Evolutionary conservation across 2,329 filamentous ascomycete species (phyloP).

Genomic region (Botrytis hyacinthi): DNA sequence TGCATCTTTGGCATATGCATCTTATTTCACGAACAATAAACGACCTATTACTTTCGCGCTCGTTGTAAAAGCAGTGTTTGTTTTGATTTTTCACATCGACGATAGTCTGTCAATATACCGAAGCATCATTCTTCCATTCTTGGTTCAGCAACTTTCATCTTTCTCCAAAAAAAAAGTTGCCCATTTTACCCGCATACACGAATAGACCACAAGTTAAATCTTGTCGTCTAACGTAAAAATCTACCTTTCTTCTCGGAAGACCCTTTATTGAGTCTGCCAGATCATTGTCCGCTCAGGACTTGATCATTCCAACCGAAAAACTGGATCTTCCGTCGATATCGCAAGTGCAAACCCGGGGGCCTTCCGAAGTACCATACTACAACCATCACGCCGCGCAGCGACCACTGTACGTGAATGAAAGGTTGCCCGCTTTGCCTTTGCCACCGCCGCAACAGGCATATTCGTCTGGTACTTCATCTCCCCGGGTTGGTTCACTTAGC

Average conservation of each 20-base stretch:
- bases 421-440: conserved; percentile 68
- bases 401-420: conserved; percentile 68
- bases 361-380: conserved; percentile 68
- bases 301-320: conserved; percentile 66
- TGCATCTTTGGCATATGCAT: conserved; percentile 32
- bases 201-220: conserved; percentile 18
- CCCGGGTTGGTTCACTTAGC: conserved; percentile 67
- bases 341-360: conserved; percentile 77
- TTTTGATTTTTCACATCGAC: conserved; percentile 20
- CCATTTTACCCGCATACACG: background rate
- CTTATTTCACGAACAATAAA: conserved; percentile 34
- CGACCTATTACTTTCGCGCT: conserved; percentile 30
- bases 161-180: conserved; percentile 2
- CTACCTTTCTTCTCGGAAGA: conserved; percentile 21
- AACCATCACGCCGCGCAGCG: conserved; percentile 63
- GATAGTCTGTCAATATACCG: conserved; percentile 23
- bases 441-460: conserved; percentile 62
- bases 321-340: conserved; percentile 91
- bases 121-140: conserved; percentile 22
- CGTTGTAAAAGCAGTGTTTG: conserved; percentile 30
- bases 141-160: conserved; percentile 12
- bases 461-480: conserved; percentile 70
- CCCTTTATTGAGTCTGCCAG: conserved; percentile 32
- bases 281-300: conserved; percentile 37
- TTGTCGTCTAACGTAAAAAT: conserved; percentile 19